A percentile compares a stretch with the other conserved stretches of the same genome.
These are phyloP conservation scores for Alternaria gaisen DNA, from an alignment of 2,329 filamentous ascomycete genomes.

Conservation along the genomic window DNA sequence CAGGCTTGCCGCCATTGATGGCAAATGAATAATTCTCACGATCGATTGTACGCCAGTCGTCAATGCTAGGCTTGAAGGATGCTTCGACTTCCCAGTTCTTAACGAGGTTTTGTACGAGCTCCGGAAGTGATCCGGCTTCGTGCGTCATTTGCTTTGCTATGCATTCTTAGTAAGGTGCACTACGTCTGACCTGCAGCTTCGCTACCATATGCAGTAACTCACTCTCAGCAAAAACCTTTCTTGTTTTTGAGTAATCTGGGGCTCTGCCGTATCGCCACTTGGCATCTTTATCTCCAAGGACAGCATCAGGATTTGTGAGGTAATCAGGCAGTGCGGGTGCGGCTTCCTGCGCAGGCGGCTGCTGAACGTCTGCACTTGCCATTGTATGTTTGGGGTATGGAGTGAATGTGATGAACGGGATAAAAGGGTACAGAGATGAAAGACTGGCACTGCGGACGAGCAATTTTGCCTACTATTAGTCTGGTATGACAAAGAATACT, in stretches of 20 bases:
- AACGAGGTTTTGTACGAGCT: conserved; percentile 73
- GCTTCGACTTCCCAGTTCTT: conserved; percentile 79
- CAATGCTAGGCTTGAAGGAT: conserved; percentile 69
- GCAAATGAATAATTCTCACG: conserved; percentile 67
- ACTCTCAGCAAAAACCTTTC: conserved; percentile 68
- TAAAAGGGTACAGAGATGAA: neutral
- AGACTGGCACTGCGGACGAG: neutral
- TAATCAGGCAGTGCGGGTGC: conserved; percentile 63
- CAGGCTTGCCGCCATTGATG: conserved; percentile 67
- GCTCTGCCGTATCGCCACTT: conserved; percentile 68
- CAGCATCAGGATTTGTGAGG: conserved; percentile 66
- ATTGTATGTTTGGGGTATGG: conserved; percentile 21
- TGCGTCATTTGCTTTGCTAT: conserved; percentile 67
- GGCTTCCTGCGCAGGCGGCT: conserved; percentile 37
- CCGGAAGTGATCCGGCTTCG: conserved; percentile 63
- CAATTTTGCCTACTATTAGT: neutral
- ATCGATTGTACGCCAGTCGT: conserved; percentile 73
- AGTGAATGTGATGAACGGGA: neutral
- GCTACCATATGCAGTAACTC: conserved; percentile 30
- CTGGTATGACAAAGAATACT: neutral
- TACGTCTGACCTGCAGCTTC: conserved; percentile 1
- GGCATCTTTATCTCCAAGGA: conserved; percentile 62
- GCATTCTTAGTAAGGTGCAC: neutral
- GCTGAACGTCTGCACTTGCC: conserved; percentile 42
- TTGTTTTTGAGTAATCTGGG: conserved; percentile 72